Evolutionary conservation across 768 basidiomycete genomes (phyloP).

Genomic region (Xerocomellus intermedius): DNA sequence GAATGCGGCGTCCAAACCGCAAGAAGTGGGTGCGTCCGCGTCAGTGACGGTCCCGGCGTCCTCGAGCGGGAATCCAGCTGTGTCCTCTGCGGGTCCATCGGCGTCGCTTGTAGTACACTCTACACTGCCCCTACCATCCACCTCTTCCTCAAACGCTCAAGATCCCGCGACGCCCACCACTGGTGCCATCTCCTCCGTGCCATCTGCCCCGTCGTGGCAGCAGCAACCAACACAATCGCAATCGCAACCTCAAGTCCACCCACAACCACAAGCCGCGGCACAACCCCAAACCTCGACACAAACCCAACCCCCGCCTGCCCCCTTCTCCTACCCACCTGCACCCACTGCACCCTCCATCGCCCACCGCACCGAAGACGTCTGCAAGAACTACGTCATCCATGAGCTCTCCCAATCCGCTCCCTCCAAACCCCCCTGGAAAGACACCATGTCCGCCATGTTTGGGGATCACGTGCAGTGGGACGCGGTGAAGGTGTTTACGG

Average conservation of each 20-base stretch:
- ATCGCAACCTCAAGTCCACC: neutral
- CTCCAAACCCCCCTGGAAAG: conserved; percentile 56
- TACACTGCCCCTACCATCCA: neutral
- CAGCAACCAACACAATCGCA: conserved; percentile 2
- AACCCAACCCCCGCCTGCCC: conserved; percentile 3
- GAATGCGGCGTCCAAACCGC: conserved; percentile 9
- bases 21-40: neutral
- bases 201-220: neutral
- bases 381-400: conserved; percentile 72
- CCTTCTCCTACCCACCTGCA: conserved; percentile 9
- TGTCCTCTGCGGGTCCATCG: neutral
- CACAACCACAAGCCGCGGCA: neutral
- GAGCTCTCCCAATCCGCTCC: conserved; percentile 50
- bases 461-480: conserved; percentile 85
- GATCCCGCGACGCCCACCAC: neutral
- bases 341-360: conserved; percentile 18
- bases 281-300: neutral
- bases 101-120: neutral
- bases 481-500: conserved; percentile 59
- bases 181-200: neutral
- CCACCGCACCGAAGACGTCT: conserved; percentile 46
- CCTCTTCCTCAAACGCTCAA: conserved; percentile 1
- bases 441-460: conserved; percentile 81
- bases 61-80: neutral
- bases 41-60: neutral